These are phyloP conservation scores for Naganishia vaughanmartiniae DNA, from an alignment of 768 basidiomycete genomes.

Conservation along the genomic window DNA sequence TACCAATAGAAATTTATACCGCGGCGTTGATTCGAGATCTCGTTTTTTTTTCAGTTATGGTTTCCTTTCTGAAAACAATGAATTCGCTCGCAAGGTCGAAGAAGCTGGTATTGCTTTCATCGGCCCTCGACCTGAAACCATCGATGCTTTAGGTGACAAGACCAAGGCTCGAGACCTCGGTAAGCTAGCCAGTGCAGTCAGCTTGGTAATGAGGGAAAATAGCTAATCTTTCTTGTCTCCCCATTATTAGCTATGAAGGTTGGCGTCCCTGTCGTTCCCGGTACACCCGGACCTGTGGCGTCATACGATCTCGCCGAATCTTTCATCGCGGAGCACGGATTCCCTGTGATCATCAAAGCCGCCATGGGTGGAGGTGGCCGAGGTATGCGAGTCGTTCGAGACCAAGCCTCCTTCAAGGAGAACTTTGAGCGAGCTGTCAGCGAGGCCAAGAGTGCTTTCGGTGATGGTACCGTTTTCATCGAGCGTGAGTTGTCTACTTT, in stretches of 20 bases:
- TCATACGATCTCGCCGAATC: slow-evolving; percentile 73
- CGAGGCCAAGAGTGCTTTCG: slow-evolving; percentile 95
- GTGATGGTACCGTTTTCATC: slow-evolving; percentile 98
- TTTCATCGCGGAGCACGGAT: slow-evolving; percentile 94
- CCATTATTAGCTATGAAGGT: slow-evolving; percentile 69
- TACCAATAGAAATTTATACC: not conserved
- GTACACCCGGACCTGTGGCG: slow-evolving; percentile 90
- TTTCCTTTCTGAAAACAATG: slow-evolving; percentile 95
- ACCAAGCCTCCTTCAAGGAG: slow-evolving; percentile 83
- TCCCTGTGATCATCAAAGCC: slow-evolving; percentile 99
- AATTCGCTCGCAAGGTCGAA: slow-evolving; percentile 96
- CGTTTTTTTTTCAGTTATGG: slow-evolving; percentile 70
- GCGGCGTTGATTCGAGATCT: not conserved
- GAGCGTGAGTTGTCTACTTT: slow-evolving; percentile 60
- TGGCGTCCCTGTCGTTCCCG: slow-evolving; percentile 93
- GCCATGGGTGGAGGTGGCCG: slow-evolving; percentile 98
- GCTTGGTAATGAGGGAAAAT: not conserved
- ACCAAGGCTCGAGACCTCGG: slow-evolving; percentile 84
- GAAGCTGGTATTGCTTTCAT: slow-evolving; percentile 96
- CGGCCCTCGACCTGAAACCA: slow-evolving; percentile 91
- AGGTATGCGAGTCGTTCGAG: slow-evolving; percentile 97
- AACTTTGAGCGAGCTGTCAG: slow-evolving; percentile 87
- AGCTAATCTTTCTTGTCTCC: slow-evolving; percentile 41
- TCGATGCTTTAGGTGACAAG: slow-evolving; percentile 97
- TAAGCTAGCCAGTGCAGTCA: slow-evolving; percentile 4